phyloP scores from a whole-genome alignment of 192 early-diverging fungal species.

The Phlyctochytrium planicorne region DNA sequence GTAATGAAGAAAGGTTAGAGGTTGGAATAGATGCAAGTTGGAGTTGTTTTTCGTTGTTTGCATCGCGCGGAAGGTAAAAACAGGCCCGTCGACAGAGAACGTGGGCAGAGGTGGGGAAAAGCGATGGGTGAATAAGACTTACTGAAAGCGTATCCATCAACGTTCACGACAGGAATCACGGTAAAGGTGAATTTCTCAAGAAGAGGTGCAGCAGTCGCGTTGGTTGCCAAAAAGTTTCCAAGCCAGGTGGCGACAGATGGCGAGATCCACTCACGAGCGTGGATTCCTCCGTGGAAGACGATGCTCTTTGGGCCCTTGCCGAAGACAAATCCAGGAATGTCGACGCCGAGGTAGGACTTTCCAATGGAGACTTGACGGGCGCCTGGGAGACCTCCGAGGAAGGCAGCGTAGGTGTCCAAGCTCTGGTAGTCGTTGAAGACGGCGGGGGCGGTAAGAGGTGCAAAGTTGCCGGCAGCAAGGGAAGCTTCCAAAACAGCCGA shows the following conservation, averaged over 20 bases:
- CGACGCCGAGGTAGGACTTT: conserved; percentile 26
- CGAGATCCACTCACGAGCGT: conserved; percentile 64
- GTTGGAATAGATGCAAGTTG: too few species aligned
- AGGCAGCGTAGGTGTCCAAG: conserved; percentile 25
- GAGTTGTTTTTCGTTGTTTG: too few species aligned
- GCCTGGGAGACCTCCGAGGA: conserved; percentile 22
- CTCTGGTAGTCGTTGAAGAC: conserved; percentile 40
- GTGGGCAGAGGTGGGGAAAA: too few species aligned
- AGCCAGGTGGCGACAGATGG: conserved; percentile 49
- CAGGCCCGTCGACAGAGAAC: too few species aligned
- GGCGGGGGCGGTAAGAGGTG: conserved; percentile 10
- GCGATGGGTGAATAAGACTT: too few species aligned
- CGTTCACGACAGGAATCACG: conserved; percentile 60
- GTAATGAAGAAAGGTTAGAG: too few species aligned
- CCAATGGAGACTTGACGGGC: conserved; percentile 24
- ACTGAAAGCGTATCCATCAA: conserved; percentile 60
- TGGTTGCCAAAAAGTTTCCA: conserved; percentile 30
- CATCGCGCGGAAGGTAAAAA: too few species aligned
- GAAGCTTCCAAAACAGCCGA: conserved; percentile 1
- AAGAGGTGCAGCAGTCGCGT: conserved; percentile 36
- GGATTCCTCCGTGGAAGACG: conserved; percentile 50
- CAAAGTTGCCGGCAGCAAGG: neutral
- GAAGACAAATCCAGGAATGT: conserved; percentile 28
- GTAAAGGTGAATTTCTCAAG: conserved; percentile 49
- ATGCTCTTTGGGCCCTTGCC: conserved; percentile 32